Evolutionary conservation across 257 asterid species (phyloP), one percentile per base, ranked within the genome.

Genomic region (Capsicum rhomboideum): DNA sequence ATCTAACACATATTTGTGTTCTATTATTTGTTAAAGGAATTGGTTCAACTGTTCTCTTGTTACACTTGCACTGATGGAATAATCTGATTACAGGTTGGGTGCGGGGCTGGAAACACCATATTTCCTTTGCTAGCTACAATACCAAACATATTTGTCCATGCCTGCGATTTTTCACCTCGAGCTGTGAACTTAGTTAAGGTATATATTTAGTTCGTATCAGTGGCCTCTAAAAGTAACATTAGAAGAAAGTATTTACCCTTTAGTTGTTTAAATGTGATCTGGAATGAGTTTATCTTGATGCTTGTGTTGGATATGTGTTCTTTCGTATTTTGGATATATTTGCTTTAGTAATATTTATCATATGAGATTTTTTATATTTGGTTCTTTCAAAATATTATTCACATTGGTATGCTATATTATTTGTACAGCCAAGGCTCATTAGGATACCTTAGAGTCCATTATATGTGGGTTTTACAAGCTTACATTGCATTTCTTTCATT

Each of bases 121-220:
- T 97, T 92, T 85, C 98, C 99, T 37, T 91, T 97, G 93, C 91
- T 93, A 79, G 93, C 95, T 21, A 84, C 96, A 54, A 91, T 90
- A 82, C 96, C 95, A 34, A 89, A 95, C 83, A 84, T 93, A 80
- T 91, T 91, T 64, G 86, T 89, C 59, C 96, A 97, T 88, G 99
- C 99, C 55, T 97, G 99, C 83, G 98, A 97, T 90, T 97, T 97
- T 91, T 97, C 98, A 72, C 90, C 95, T 8, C 98, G 97, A 83
- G 99, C 98, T 52, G 97, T 97, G 84, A 88, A 93, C 88, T 83
- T 97, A 89, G 98, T 97, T 66, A 94, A 97, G 98, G 98, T 95
- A 42, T 58, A 89, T 66, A 81, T 56, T 84, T 81, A 83, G 83
- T 55, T 75, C 10, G 72, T 84, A 17, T 56, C 68, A 18, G 6